These are phyloP conservation scores for Prunus campanulata DNA, from an alignment of 306 rosid species.

Conservation along the genomic window DNA sequence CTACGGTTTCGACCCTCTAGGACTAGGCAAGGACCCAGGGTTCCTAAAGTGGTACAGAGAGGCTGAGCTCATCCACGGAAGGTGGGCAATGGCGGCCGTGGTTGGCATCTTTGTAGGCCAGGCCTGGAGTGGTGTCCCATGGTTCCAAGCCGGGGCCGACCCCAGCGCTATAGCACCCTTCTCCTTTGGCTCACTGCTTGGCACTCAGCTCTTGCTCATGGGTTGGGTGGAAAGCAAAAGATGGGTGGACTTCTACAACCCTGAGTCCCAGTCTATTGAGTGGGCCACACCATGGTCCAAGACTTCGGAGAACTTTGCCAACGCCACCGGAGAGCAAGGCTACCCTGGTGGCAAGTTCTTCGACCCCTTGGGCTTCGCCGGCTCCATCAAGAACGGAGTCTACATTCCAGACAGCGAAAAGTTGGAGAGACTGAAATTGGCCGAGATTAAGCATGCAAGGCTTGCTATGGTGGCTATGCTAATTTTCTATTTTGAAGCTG, in stretches of 20 bases:
- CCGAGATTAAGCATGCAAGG: conserved; percentile 96
- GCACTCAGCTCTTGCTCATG: conserved; percentile 90
- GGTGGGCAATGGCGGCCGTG: conserved; percentile 99
- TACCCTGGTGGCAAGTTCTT: conserved; percentile 97
- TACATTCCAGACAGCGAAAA: conserved; percentile 67
- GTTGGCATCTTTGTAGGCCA: conserved; percentile 92
- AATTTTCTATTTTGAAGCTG: conserved; percentile 94
- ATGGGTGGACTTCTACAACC: conserved; percentile 98
- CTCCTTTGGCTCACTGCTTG: conserved; percentile 88
- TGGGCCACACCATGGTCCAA: conserved; percentile 99
- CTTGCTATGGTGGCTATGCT: conserved; percentile 96
- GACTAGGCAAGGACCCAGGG: conserved; percentile 89
- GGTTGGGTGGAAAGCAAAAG: conserved; percentile 99
- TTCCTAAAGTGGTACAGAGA: conserved; percentile 98
- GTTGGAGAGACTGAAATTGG: conserved; percentile 80
- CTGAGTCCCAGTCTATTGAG: conserved; percentile 88
- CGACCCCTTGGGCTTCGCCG: conserved; percentile 78
- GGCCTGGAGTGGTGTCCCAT: conserved; percentile 96
- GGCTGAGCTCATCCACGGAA: conserved; percentile 96
- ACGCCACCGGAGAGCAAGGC: conserved; percentile 88
- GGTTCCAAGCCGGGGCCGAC: conserved; percentile 96
- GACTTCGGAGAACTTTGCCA: conserved; percentile 83
- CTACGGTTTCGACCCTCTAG: conserved; percentile 93
- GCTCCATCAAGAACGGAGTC: conserved; percentile 54
- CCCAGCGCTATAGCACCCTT: conserved; percentile 90